Conservation (phyloP, 2,329 filamentous ascomycete genomes). For the Rutstroemia sp. region DNA sequence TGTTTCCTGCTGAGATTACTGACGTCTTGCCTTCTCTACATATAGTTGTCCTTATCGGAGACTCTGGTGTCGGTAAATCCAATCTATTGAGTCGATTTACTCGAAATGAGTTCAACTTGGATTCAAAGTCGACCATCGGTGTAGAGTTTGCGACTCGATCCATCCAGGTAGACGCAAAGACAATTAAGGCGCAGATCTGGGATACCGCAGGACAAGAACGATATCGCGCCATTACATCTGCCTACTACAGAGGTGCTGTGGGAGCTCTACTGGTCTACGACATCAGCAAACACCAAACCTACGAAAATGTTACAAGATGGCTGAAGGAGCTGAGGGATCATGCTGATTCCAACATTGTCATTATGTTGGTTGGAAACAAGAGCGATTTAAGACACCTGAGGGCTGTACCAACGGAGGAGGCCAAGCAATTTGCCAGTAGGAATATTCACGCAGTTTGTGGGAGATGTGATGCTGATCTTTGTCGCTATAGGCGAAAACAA, state of each 20-base stretch:
- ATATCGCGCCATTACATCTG: slow-evolving; percentile 97
- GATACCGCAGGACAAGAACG: slow-evolving; percentile 98
- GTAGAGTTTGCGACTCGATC: slow-evolving; percentile 98
- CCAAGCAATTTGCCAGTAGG: slow-evolving; percentile 93
- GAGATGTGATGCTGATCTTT: slow-evolving; percentile 24
- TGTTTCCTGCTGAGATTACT: slow-evolving; percentile 27
- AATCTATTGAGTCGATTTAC: slow-evolving; percentile 99
- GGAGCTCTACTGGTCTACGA: slow-evolving; percentile 98
- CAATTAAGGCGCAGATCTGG: slow-evolving; percentile 99
- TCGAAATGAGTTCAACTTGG: slow-evolving; percentile 98
- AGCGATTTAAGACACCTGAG: slow-evolving; percentile 98
- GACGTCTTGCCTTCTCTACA: slow-evolving; percentile 15
- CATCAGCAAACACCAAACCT: slow-evolving; percentile 99
- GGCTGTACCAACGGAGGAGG: slow-evolving; percentile 95
- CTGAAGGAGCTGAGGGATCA: slow-evolving; percentile 97
- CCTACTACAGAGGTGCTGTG: slow-evolving; percentile 97
- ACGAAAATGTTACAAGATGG: slow-evolving; percentile 98
- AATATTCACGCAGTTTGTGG: neutral
- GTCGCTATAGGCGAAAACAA: slow-evolving; percentile 78
- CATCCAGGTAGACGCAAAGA: slow-evolving; percentile 98
- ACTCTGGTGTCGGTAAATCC: slow-evolving; percentile 99
- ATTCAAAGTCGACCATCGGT: slow-evolving; percentile 99
- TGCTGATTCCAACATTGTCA: slow-evolving; percentile 97
- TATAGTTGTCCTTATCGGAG: slow-evolving; percentile 93
- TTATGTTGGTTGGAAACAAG: slow-evolving; percentile 99